Conservation (phyloP, 208 protist genomes). For the Herpetomonas samuelpessoai region DNA sequence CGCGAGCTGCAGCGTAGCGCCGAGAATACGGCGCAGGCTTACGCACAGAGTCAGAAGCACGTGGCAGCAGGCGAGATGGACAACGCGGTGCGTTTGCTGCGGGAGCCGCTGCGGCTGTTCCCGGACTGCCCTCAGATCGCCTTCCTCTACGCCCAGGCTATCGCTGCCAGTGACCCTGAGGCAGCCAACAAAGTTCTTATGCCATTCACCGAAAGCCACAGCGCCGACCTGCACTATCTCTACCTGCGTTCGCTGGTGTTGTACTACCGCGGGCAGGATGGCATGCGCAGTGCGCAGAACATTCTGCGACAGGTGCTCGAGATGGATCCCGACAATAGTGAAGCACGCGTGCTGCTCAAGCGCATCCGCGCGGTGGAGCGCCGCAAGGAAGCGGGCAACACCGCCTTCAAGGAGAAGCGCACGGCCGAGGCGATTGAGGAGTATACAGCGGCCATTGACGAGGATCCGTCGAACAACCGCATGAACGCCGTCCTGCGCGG, state of each 20-base stretch:
- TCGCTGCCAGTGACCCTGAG: constrained; percentile 43
- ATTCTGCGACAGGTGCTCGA: constrained; percentile 63
- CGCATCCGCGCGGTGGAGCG: constrained; percentile 64
- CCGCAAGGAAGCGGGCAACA: constrained; percentile 81
- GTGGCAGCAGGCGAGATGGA: constrained; percentile 29
- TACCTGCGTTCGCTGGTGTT: constrained; percentile 62
- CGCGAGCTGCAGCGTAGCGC: constrained; percentile 40
- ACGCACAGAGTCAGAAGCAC: constrained; percentile 28
- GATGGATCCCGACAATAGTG: constrained; percentile 77
- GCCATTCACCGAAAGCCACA: constrained; percentile 41
- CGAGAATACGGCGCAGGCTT: constrained; percentile 39
- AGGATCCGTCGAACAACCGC: constrained; percentile 71
- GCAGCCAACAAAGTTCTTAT: constrained; percentile 46
- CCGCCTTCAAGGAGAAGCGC: constrained; percentile 74
- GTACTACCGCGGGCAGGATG: constrained; percentile 73
- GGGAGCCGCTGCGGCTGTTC: constrained; percentile 36
- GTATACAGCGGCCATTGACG: constrained; percentile 73
- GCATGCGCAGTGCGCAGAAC: constrained; percentile 56
- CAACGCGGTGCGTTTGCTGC: constrained; percentile 33
- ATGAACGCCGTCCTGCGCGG: constrained; percentile 78
- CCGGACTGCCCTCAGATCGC: constrained; percentile 50
- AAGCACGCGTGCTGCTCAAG: constrained; percentile 68
- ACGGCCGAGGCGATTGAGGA: constrained; percentile 63
- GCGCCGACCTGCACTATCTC: constrained; percentile 55
- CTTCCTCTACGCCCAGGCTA: constrained; percentile 69